phyloP scores from a whole-genome alignment of 306 rosid species.

The Glycine latifolia region DNA sequence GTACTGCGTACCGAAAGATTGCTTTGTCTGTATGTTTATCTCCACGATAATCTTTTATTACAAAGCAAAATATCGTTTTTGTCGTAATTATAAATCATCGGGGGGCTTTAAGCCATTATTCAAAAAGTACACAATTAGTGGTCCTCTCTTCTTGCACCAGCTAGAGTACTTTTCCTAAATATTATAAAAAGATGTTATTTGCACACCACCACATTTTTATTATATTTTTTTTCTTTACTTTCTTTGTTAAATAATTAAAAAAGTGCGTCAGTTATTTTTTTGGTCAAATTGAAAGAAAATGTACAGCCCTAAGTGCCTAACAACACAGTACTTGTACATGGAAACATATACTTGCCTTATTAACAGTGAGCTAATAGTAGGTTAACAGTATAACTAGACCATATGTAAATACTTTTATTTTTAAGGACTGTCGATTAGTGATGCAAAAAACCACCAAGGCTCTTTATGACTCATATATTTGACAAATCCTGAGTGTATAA shows the following conservation, averaged over 20 bases:
- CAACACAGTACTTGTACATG: neutral
- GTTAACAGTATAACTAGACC: neutral
- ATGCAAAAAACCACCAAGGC: neutral
- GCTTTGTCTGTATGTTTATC: neutral
- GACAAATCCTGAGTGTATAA: neutral
- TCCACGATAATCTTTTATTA: neutral
- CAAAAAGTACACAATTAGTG: neutral
- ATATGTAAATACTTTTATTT: neutral
- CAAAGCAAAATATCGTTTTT: constrained; percentile 6
- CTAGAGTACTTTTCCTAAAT: neutral
- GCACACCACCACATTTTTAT: neutral
- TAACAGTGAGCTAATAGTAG: neutral
- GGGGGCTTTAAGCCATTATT: neutral
- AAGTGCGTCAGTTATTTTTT: neutral
- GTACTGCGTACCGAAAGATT: neutral
- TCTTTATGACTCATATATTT: neutral
- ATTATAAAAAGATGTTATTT: neutral
- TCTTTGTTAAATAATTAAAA: neutral
- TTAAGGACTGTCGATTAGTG: neutral
- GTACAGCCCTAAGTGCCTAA: neutral
- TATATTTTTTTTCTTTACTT: neutral
- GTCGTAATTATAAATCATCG: neutral
- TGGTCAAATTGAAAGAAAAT: neutral
- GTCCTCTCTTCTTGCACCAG: constrained; percentile 1
- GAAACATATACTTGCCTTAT: neutral